Evolutionary conservation across 2,329 filamentous ascomycete genomes (phyloP).

Genomic region (Sporothrix inflata): DNA sequence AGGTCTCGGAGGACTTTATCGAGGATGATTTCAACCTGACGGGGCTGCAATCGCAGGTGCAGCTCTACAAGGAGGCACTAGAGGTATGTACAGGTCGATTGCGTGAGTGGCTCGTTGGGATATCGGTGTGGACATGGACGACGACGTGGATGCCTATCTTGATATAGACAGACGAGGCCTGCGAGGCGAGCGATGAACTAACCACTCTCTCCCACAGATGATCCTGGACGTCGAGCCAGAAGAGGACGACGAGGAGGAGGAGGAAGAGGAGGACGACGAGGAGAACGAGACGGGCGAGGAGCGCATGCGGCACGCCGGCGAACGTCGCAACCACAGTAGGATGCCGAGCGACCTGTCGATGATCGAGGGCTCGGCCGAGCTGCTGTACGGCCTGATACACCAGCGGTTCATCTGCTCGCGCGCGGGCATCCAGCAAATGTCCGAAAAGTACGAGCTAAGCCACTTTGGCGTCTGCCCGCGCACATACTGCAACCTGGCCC

Average conservation of each 20-base stretch:
- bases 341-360: slow-evolving; percentile 92
- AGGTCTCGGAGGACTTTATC: slow-evolving; percentile 98
- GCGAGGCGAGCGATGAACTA: not conserved
- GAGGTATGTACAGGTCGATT: slow-evolving; percentile 58
- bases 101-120: not conserved
- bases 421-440: slow-evolving; percentile 97
- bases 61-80: slow-evolving; percentile 98
- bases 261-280: slow-evolving; percentile 76
- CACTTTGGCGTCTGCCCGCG: slow-evolving; percentile 97
- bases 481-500: slow-evolving; percentile 85
- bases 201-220: slow-evolving; percentile 60
- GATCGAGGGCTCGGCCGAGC: slow-evolving; percentile 96
- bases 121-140: not conserved
- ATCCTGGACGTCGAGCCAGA: slow-evolving; percentile 97
- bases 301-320: slow-evolving; percentile 58
- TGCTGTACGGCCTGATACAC: slow-evolving; percentile 97
- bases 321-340: slow-evolving; percentile 77
- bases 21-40: slow-evolving; percentile 99
- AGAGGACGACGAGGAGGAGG: slow-evolving; percentile 85
- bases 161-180: not conserved
- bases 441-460: slow-evolving; percentile 95
- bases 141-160: no score
- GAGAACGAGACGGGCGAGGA: slow-evolving; percentile 71
- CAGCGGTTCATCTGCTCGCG: slow-evolving; percentile 97
- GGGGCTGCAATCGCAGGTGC: slow-evolving; percentile 89